Percentiles rank a stretch among this genome's conserved stretches.
Evolutionary conservation across 2,329 filamentous ascomycete genomes (phyloP).

Genomic region (Alternaria sp.): DNA sequence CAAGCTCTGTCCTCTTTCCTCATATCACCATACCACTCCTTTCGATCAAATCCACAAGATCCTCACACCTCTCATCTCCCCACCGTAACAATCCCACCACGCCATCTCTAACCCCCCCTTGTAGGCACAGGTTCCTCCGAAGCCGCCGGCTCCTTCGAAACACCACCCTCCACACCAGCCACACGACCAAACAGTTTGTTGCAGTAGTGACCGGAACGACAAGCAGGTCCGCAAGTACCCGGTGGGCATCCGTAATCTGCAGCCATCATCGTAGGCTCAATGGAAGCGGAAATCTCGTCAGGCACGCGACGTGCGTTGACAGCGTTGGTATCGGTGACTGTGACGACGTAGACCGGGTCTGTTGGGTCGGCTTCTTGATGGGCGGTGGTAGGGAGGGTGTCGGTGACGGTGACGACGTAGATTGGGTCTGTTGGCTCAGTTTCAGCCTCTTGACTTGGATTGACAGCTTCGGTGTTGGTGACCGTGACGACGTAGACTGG

Average conservation of each 20-base stretch:
- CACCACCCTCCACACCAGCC: neutral
- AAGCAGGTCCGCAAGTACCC: neutral
- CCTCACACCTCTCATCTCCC: neutral
- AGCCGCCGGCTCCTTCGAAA: neutral
- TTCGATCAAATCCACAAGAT: neutral
- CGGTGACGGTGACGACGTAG: neutral
- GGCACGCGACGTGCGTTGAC: accelerated
- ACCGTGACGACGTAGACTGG: neutral
- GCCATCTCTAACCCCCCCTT: neutral
- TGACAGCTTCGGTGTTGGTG: neutral
- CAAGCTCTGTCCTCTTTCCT: neutral
- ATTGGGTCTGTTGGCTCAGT: neutral
- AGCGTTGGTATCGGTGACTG: neutral
- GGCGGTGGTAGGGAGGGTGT: neutral
- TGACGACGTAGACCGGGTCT: neutral
- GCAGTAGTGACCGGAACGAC: neutral
- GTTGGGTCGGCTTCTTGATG: neutral
- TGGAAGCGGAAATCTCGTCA: neutral
- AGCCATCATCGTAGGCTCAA: accelerated
- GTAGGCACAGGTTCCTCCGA: neutral
- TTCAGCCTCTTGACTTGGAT: neutral
- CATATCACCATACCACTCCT: neutral
- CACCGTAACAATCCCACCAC: no score
- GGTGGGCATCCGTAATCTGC: neutral
- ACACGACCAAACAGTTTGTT: neutral